Evolutionary conservation across 1,284 basidiomycete species (phyloP).

Genomic region (Pisolithus thermaeus): DNA sequence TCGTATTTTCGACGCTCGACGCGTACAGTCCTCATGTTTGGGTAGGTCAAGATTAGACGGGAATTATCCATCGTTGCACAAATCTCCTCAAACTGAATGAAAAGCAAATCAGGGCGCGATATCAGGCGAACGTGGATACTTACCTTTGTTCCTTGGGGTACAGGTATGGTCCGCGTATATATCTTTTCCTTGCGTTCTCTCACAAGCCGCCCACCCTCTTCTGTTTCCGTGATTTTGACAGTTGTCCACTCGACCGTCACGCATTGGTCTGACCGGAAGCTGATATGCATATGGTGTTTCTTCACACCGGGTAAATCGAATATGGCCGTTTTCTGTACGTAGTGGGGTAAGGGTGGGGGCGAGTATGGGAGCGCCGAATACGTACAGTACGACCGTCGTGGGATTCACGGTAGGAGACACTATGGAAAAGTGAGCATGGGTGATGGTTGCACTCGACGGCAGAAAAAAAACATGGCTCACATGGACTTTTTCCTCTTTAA

Average conservation of each 20-base stretch:
- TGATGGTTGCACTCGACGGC: not conserved
- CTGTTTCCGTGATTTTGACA: slow-evolving; percentile 50
- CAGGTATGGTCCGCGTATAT: slow-evolving; percentile 40
- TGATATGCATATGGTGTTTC: slow-evolving; percentile 69
- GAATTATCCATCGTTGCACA: slow-evolving; percentile 55
- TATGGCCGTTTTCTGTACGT: slow-evolving; percentile 33
- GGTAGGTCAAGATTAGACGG: slow-evolving; percentile 56
- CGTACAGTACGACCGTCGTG: slow-evolving; percentile 55
- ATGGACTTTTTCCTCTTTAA: slow-evolving; percentile 53
- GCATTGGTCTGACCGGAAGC: slow-evolving; percentile 49
- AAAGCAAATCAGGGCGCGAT: not conserved
- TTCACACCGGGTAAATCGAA: slow-evolving; percentile 62
- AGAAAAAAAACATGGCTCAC: slow-evolving; percentile 32
- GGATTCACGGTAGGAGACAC: slow-evolving; percentile 61
- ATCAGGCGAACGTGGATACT: slow-evolving; percentile 9
- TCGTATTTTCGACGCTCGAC: slow-evolving; percentile 34
- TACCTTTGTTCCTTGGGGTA: slow-evolving; percentile 46
- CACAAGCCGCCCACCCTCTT: slow-evolving; percentile 52
- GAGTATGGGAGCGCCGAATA: slow-evolving; percentile 9
- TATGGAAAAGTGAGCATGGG: slow-evolving; percentile 24
- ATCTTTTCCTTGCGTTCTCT: slow-evolving; percentile 55
- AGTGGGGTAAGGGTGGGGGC: slow-evolving; percentile 23
- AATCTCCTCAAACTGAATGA: slow-evolving; percentile 58
- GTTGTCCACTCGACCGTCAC: slow-evolving; percentile 66
- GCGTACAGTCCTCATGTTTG: slow-evolving; percentile 53